Percentiles rank a stretch among this genome's conserved stretches.
Conservation (phyloP, 2,329 filamentous ascomycete species). For the Ophiostoma sp. region DNA sequence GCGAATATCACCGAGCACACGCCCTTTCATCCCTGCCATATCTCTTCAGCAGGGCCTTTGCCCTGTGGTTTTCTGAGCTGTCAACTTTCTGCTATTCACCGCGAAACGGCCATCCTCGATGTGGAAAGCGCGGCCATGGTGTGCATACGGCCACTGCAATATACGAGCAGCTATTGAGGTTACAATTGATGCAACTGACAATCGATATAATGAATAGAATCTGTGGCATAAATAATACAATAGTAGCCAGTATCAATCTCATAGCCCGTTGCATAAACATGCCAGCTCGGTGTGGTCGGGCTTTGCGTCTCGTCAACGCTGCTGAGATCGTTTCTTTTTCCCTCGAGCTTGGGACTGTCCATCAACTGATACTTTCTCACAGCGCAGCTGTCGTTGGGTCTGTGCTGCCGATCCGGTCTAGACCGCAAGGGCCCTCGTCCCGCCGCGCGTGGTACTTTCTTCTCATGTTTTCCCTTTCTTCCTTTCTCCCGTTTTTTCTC, state of each 20-base stretch:
- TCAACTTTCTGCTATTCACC: background rate
- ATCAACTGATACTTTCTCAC: background rate
- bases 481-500: background rate
- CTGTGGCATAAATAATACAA: no score
- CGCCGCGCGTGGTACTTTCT: background rate
- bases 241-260: no score
- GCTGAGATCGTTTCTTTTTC: background rate
- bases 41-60: background rate
- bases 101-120: background rate
- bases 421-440: background rate
- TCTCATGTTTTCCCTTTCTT: background rate
- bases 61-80: background rate
- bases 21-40: background rate
- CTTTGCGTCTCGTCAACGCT: no score
- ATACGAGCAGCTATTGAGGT: no score
- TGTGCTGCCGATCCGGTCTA: slow-evolving; percentile 6
- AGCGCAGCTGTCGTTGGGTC: background rate
- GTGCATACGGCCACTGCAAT: background rate
- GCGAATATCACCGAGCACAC: background rate
- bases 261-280: no score
- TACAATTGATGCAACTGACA: no score
- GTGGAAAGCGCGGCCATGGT: background rate
- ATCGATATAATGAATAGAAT: no score
- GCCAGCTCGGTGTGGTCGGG: no score
- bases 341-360: background rate